Base-by-base conservation (phyloP, 129 eudicot genomes). In the Smallanthus sonchifolius region DNA sequence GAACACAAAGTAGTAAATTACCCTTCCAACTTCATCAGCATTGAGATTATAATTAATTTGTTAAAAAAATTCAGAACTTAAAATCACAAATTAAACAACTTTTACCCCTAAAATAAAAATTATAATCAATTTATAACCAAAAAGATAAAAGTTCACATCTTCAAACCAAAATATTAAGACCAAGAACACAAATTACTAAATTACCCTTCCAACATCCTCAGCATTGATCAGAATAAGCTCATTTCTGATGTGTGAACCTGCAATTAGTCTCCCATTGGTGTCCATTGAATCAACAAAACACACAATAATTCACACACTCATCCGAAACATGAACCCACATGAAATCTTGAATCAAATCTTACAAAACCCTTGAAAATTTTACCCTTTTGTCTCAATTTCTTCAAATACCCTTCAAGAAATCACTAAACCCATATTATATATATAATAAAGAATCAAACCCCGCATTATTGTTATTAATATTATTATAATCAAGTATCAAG, bases 211-310 rank as follows among this genome's bases (percentile, higher is more conserved):
- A 86, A 87, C 74, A 66, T 93, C 98, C 86, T 93, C 98, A 19
- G 98, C 98, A 90, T 93, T 90, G 91, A 93, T 93, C 2, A 93
- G 81, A 37, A 93, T 85, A 76, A 93, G 90, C 92, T 93, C 98
- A 84, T 93, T 92, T 78, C 96, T 86, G 77, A 86, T 89, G 67
- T 92, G 98, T 57, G 98, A 92, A 70, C 98, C 98, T 61, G 98
- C 98, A 66, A 92, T 64, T 28, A 93, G 88, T 76, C 96, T 83
- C 57, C 96, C 96, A 56, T 90, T 84, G 47, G 95, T 89, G 75
- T 83, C 96, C 98, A 93, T 92, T 35, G 10, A 24, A 9, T 30
- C 61, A 54, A 16, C 11, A 52, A 19, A 52, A 52, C 30, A 19
- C 30, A 16, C 60, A 51, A 9, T 51, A 15, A 16, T 19, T 52